Evolutionary conservation across 257 asterid species (phyloP), one percentile per base, ranked within the genome.

Genomic region (Penstemon barbatus): DNA sequence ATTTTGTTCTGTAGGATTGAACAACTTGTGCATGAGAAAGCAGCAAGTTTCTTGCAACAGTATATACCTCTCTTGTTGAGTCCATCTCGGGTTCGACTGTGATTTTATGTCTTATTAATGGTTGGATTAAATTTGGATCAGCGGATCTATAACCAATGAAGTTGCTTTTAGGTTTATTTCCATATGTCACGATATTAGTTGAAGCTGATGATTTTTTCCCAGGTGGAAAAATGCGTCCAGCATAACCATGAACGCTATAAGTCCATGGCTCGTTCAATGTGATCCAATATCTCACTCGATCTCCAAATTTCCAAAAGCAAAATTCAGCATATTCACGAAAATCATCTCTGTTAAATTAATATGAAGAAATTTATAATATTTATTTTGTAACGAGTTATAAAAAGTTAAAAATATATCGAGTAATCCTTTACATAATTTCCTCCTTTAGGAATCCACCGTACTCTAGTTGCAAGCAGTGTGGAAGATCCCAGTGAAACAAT

Each of bases 11-110:
- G 61, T 82, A 83, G 1, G 79, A 44, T 6, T 81, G 72, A 5
- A 82, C 84, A 0, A 80, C 83, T 37, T 65, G 80, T 2, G 86
- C 60, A 53, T 85, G 91, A 57, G 81, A 81, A 25, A 83, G 86
- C 6, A 80, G 77, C 63, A 80, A 51, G 60, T 85, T 65, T 42
- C 79, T 82, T 33, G 85, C 83, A 0, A 80, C 91, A 3, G 82
- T 69, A 11, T 85, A 85, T 1, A 82, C 83, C 42, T 85, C 91
- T 25, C 2, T 25, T 25, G 33, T 11, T 65, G 75, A 39, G 76
- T 76, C 2, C 33, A 1, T 25, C 0, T 81, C 77, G 66, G 80
- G 53, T 5, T 65, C 50, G 33, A 25, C 0, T 11, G 2, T 63
- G 46, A 67, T 39, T 3, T 15, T 5, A 9, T 46, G 38, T 9